Evolutionary conservation across 495 filamentous ascomycete genomes (phyloP), one percentile per base, ranked within the genome.

Genomic region (Pseudoneurospora amorphoporcata): DNA sequence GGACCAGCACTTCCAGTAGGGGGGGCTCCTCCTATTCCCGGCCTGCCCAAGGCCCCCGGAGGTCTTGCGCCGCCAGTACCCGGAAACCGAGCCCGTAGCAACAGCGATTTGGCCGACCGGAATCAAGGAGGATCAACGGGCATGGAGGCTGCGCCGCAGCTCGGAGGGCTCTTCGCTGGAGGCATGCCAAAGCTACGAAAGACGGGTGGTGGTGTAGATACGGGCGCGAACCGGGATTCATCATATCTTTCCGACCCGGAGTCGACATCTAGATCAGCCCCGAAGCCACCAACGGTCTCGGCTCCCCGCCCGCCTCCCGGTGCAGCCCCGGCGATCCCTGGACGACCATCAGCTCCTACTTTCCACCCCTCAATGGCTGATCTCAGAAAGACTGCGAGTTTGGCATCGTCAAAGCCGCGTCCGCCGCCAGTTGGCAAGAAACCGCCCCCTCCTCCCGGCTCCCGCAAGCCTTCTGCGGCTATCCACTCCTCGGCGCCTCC

Each of bases 131-230:
- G 80, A 10, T 38, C 78, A 19, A 75, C 77, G 19, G 72, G 73
- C 19, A 79, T 84, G 41, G 86, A 88, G 37, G 82, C 89, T 32
- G 88, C 93, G 19, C 92, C 94, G 39, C 95, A 98, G 78, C 80
- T 99, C 41, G 94, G 85, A 9, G 95, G 96, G 4, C 81, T 99
- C 37, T 97, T 99, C 77, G 94, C 93, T 9, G 94, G 94, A 39
- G 96, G 95, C 39, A 98, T 98, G 86, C 95, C 95, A 3, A 98
- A 97, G 83, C 78, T 99, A 74, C 90, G 91, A 80, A 97, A 94
- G 82, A 90, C 92, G 12, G 88, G 87, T 40, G 94, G 92, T 37
- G 95, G 95, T 29, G 85, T 99, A 71, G 90, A 97, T 81, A 98
- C 95, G 14, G 95, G 95, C 80, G 94, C 93, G 75, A 90, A 85